These are phyloP conservation scores for Agrocybe chaxingu DNA, from an alignment of 768 basidiomycete species.

Conservation along the genomic window DNA sequence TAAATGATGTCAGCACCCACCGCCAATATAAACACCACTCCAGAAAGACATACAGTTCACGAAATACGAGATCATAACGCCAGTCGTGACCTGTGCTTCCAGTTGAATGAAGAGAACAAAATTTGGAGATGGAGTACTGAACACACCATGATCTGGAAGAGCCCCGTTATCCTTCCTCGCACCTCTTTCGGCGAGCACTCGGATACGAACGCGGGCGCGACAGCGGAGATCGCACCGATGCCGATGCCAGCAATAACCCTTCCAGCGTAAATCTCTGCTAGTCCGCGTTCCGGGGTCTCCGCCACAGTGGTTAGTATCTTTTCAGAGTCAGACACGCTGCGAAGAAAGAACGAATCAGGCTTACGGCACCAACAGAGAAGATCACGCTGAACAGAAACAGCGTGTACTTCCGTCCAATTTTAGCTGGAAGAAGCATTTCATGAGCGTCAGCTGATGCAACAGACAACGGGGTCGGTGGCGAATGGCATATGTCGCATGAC, in stretches of 20 bases:
- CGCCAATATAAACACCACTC: background rate
- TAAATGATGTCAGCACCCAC: background rate
- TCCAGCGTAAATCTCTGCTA: constrained; percentile 75
- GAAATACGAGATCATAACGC: constrained; percentile 85
- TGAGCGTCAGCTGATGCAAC: background rate
- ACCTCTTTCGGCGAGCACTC: constrained; percentile 88
- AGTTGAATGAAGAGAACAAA: background rate
- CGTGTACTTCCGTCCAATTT: constrained; percentile 64
- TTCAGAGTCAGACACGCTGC: background rate
- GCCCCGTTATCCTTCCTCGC: constrained; percentile 79
- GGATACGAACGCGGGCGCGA: constrained; percentile 82
- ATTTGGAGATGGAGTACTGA: background rate
- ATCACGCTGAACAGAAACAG: constrained; percentile 58
- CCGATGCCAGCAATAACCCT: constrained; percentile 79
- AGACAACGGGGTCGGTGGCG: background rate
- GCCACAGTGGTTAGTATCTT: constrained; percentile 70
- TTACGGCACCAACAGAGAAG: constrained; percentile 71
- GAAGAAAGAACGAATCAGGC: constrained; percentile 15
- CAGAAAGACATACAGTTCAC: constrained; percentile 55
- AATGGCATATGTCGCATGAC: constrained; percentile 13
- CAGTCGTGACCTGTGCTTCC: constrained; percentile 55
- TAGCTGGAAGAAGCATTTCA: constrained; percentile 33
- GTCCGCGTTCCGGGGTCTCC: constrained; percentile 44
- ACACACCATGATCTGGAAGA: constrained; percentile 80
- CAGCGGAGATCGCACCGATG: constrained; percentile 79